These are phyloP conservation scores for Begonia fuchsioides DNA, from an alignment of 306 rosid genomes.

Conservation along the genomic window DNA sequence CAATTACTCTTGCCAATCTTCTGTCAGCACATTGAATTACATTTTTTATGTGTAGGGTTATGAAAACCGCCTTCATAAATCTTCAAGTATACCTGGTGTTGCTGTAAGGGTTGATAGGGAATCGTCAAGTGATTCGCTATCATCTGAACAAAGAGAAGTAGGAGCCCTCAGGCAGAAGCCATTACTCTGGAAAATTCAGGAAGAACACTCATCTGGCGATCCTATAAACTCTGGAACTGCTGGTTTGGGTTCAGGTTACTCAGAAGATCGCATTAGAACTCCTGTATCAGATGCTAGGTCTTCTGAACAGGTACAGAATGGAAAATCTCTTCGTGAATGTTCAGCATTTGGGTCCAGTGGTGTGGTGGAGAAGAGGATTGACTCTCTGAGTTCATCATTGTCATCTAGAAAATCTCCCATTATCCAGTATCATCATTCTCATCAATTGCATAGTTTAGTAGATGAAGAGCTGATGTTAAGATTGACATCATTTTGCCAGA, in stretches of 20 bases:
- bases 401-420: slow-evolving; percentile 42
- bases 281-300: slow-evolving; percentile 23
- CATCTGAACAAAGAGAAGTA: slow-evolving; percentile 35
- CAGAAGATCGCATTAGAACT: slow-evolving; percentile 11
- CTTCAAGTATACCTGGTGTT: slow-evolving; percentile 14
- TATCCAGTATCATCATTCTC: slow-evolving; percentile 26
- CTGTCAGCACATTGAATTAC: neutral
- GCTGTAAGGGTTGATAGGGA: slow-evolving; percentile 31
- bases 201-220: slow-evolving; percentile 25
- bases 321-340: slow-evolving; percentile 15
- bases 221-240: slow-evolving; percentile 18
- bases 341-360: slow-evolving; percentile 27
- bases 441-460: slow-evolving; percentile 24
- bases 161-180: slow-evolving; percentile 31
- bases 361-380: slow-evolving; percentile 28
- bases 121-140: slow-evolving; percentile 18
- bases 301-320: slow-evolving; percentile 20
- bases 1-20: neutral
- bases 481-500: slow-evolving; percentile 17
- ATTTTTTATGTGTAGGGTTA: slow-evolving; percentile 36
- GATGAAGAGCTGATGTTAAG: slow-evolving; percentile 28
- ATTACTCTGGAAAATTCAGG: slow-evolving; percentile 46
- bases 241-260: slow-evolving; percentile 16
- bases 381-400: slow-evolving; percentile 23
- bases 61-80: slow-evolving; percentile 35